Evolutionary conservation across 768 basidiomycete species (phyloP).

Genomic region (Suillus tomentosus): DNA sequence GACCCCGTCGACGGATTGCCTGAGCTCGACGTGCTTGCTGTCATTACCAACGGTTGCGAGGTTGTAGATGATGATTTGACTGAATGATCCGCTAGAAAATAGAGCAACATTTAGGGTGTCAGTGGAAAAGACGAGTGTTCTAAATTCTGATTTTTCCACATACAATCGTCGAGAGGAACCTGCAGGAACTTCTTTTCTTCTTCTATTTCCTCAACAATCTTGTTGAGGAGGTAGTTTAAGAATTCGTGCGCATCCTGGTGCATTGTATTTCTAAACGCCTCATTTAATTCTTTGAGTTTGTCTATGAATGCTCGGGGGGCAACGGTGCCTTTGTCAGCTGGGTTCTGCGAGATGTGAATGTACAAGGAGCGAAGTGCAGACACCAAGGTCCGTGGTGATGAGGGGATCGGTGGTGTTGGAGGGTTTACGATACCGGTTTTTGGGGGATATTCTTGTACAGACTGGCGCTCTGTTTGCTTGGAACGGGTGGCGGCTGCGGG

Average conservation of each 20-base stretch:
- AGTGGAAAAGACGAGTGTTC: constrained; percentile 6
- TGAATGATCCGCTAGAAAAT: constrained; percentile 57
- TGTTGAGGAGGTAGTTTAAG: constrained; percentile 90
- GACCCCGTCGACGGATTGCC: constrained; percentile 49
- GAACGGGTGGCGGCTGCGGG: constrained; percentile 43
- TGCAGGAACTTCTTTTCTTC: constrained; percentile 56
- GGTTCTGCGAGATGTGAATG: constrained; percentile 76
- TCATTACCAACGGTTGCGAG: constrained; percentile 41
- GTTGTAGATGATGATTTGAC: constrained; percentile 54
- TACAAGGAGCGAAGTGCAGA: constrained; percentile 94
- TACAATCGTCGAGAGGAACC: constrained; percentile 64
- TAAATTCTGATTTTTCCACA: constrained; percentile 33
- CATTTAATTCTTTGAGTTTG: constrained; percentile 91
- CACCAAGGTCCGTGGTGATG: constrained; percentile 75
- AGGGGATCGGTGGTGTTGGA: constrained; percentile 49
- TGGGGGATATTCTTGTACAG: constrained; percentile 35
- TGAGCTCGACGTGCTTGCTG: constrained; percentile 48
- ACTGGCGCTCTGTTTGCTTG: constrained; percentile 56
- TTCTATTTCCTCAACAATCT: constrained; percentile 91
- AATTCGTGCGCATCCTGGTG: constrained; percentile 99
- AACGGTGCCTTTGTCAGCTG: constrained; percentile 79
- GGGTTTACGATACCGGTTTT: constrained; percentile 30
- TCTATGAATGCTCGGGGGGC: constrained; percentile 91
- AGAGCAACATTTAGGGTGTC: background rate
- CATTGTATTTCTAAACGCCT: constrained; percentile 85